Evolutionary conservation across 768 basidiomycete genomes (phyloP).

Genomic region (Mycena kentingensis): DNA sequence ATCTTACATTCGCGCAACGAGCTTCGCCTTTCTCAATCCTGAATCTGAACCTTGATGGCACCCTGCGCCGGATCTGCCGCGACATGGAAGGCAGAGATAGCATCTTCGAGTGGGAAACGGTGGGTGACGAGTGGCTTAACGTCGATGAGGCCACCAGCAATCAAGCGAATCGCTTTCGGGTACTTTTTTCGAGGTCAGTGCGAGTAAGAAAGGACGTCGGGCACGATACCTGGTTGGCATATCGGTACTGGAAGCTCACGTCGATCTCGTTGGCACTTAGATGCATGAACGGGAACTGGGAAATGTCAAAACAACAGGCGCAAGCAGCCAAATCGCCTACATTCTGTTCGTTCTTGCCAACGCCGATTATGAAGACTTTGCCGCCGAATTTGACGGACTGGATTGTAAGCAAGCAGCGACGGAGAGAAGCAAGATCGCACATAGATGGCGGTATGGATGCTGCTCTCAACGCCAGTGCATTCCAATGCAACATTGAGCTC

Average conservation of each 20-base stretch:
- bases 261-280: constrained; percentile 72
- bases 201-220: background rate
- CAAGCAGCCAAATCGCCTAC: constrained; percentile 34
- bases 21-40: constrained; percentile 40
- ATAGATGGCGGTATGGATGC: constrained; percentile 59
- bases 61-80: constrained; percentile 68
- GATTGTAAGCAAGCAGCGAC: background rate
- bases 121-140: constrained; percentile 83
- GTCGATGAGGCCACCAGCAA: constrained; percentile 72
- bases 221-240: constrained; percentile 56
- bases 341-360: constrained; percentile 63
- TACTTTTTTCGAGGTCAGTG: constrained; percentile 40
- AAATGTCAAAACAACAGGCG: background rate
- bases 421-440: constrained; percentile 35
- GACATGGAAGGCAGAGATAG: constrained; percentile 77
- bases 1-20: background rate
- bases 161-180: constrained; percentile 80
- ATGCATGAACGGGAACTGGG: constrained; percentile 72
- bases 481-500: constrained; percentile 57
- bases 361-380: constrained; percentile 71
- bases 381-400: constrained; percentile 67
- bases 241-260: constrained; percentile 68
- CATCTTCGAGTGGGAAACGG: constrained; percentile 69
- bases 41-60: constrained; percentile 70
- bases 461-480: constrained; percentile 66